These are phyloP conservation scores for Fusarium sp. DNA, from an alignment of 2,329 filamentous ascomycete species.

Conservation along the genomic window DNA sequence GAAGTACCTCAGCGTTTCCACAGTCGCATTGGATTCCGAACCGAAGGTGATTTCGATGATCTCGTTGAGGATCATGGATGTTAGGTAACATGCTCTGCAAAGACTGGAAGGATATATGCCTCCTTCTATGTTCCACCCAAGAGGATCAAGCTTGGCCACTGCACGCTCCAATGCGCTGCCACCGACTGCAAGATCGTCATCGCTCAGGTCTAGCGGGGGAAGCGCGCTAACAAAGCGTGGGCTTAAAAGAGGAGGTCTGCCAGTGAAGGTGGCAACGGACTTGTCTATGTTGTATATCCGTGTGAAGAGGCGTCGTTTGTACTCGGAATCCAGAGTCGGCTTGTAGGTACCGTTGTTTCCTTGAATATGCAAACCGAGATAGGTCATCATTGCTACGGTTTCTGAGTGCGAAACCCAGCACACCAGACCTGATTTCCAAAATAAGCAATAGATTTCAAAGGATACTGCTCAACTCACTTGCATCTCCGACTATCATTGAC, in stretches of 20 bases:
- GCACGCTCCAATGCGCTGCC: background rate
- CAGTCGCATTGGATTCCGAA: background rate
- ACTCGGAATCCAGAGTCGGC: background rate
- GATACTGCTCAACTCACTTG: background rate
- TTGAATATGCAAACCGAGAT: conserved; percentile 8
- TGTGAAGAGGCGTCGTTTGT: background rate
- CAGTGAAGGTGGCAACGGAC: conserved; percentile 11
- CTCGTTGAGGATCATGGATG: background rate
- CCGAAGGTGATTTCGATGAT: background rate
- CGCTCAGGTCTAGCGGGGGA: conserved; percentile 3
- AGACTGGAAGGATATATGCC: conserved; percentile 3
- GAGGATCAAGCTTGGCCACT: background rate
- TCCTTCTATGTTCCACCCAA: background rate
- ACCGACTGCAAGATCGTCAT: conserved; percentile 7
- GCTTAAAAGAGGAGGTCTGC: background rate
- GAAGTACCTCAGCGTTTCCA: conserved; percentile 1
- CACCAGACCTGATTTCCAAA: background rate
- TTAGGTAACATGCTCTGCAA: background rate
- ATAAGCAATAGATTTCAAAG: accelerated
- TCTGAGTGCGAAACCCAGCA: conserved; percentile 8
- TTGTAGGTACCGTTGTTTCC: background rate
- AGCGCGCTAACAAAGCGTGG: background rate
- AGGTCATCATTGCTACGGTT: conserved; percentile 12
- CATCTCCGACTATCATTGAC: conserved; percentile 7
- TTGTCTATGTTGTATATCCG: conserved; percentile 10